phyloP scores from a whole-genome alignment of 805 yeast genomes.

The Hanseniaspora singularis region DNA sequence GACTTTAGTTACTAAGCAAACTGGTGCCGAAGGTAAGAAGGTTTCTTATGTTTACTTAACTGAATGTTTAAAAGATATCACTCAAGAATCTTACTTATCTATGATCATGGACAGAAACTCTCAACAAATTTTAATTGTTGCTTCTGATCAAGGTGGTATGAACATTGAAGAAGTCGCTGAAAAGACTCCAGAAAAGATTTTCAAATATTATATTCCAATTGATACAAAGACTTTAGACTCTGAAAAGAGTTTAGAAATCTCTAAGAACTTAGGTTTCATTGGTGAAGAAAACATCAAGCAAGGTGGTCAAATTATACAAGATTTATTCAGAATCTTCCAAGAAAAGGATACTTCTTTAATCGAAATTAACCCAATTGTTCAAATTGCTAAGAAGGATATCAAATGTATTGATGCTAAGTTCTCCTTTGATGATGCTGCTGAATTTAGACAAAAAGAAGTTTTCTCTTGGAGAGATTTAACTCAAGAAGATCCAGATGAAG shows the following conservation, averaged over 20 bases:
- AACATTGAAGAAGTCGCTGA: conserved; percentile 98
- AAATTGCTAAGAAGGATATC: conserved; percentile 71
- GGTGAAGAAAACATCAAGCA: conserved; percentile 62
- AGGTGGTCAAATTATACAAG: conserved; percentile 78
- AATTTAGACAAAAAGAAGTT: conserved; percentile 87
- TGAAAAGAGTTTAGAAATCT: conserved; percentile 61
- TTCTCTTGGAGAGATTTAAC: conserved; percentile 93
- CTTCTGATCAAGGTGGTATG: conserved; percentile 98
- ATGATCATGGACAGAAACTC: conserved; percentile 87
- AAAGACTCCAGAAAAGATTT: conserved; percentile 79
- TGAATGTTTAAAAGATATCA: conserved; percentile 62
- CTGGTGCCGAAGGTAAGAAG: conserved; percentile 93
- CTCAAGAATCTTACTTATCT: conserved; percentile 91
- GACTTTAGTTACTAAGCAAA: conserved; percentile 93
- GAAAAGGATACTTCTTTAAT: conserved; percentile 96
- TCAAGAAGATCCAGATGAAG: conserved; percentile 97
- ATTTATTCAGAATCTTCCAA: conserved; percentile 74
- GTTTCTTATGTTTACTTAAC: conserved; percentile 94
- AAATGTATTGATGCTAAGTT: conserved; percentile 99
- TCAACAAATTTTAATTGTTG: conserved; percentile 85
- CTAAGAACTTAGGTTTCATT: conserved; percentile 63
- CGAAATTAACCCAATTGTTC: conserved; percentile 95
- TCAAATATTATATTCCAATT: conserved; percentile 69
- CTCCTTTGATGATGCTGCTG: conserved; percentile 93
- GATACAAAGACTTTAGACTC: conserved; percentile 63